Evolutionary conservation across 208 protist genomes (phyloP).

Genomic region (Naegleria gruberi): DNA sequence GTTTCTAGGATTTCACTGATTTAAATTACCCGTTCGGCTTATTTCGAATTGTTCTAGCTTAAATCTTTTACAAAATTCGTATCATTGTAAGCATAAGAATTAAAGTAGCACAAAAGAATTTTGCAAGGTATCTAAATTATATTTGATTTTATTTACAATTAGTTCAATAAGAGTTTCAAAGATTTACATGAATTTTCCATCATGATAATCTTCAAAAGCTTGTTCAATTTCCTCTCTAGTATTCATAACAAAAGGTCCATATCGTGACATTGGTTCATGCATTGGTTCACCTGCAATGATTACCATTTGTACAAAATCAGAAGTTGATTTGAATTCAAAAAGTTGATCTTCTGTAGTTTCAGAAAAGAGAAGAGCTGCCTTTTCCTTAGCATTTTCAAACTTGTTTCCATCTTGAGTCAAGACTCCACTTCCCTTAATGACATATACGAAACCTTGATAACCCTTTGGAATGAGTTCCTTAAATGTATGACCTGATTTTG

Average conservation of each 20-base stretch:
- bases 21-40: too few relatives aligned
- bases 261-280: slow-evolving; percentile 68
- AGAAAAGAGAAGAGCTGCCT: background rate
- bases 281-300: slow-evolving; percentile 44
- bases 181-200: slow-evolving; percentile 32
- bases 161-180: too few relatives aligned
- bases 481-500: background rate
- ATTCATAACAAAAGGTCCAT: slow-evolving; percentile 88
- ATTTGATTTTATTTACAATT: too few relatives aligned
- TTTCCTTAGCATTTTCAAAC: background rate
- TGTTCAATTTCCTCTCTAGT: slow-evolving; percentile 72
- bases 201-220: slow-evolving; percentile 63
- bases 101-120: too few relatives aligned
- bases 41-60: too few relatives aligned
- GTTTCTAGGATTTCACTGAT: too few relatives aligned
- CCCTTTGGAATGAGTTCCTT: slow-evolving; percentile 40
- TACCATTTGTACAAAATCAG: slow-evolving; percentile 32
- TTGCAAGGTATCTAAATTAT: too few relatives aligned
- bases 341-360: background rate
- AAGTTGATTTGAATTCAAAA: slow-evolving; percentile 22
- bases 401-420: background rate
- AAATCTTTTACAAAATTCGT: too few relatives aligned
- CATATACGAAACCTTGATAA: slow-evolving; percentile 21
- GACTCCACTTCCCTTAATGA: background rate
- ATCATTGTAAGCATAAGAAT: too few relatives aligned